Evolutionary conservation across 1,284 basidiomycete species (phyloP), one percentile per base, ranked within the genome.

Genomic region (Moesziomyces globuligerus): DNA sequence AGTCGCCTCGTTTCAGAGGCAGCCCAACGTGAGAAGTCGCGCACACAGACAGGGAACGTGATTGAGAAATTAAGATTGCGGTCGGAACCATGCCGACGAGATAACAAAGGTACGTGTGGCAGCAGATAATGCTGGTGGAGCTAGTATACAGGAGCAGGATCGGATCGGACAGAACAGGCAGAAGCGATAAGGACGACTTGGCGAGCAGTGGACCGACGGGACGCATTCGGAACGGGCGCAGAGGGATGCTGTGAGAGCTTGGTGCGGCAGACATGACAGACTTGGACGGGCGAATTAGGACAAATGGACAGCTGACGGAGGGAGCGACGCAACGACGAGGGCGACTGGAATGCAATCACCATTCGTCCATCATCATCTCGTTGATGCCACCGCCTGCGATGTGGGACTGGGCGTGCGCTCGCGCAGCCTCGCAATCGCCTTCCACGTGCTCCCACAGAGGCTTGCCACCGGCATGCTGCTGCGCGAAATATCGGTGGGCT

Each of bases 311-410:
- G 25, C 0, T 25, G 17, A 17, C 25, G 20, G 26, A 39, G 15
- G 9, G 42, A 53, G 28, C 29, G 20, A 25, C n/a, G n/a, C n/a
- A n/a, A n/a, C 17, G 23, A 24, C 8, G 21, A 43, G 32, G 24
- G 38, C 18, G 32, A 20, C 20, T 15, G 5, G 36, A 36, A n/a
- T 23, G 8, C 21, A 37, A 49, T 39, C 40, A 70, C 60, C 67
- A 70, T n/a, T 60, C 60, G 42, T 70, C 67, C 67, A 65, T 70
- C 60, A 70, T 70, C 60, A 70, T 70, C 48, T 70, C 67, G 52
- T 70, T 70, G 43, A 64, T 44, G 0, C 52, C 55, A 21, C 39
- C 55, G 8, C 45, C 44, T 39, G n/a, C 18, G 1, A 21, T 20
- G 8, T 39, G 42, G 3, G 51, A 51, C 18, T 44, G 45, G 7